These are phyloP conservation scores for Picea sitchensis DNA, from an alignment of 75 land plant species.

Conservation along the genomic window DNA sequence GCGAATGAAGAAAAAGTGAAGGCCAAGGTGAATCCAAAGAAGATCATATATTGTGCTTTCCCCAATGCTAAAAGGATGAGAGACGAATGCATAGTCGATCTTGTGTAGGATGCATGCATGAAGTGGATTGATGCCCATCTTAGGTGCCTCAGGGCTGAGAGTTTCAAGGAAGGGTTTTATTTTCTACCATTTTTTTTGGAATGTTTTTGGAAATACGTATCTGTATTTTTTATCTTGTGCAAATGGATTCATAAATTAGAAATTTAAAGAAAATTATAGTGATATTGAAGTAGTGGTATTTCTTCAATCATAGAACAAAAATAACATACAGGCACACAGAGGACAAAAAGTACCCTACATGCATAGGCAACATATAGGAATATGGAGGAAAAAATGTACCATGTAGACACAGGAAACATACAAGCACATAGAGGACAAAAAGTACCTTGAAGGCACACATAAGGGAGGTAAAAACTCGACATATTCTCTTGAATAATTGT, in stretches of 20 bases:
- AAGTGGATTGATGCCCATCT: conserved; percentile 90
- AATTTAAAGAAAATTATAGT: neutral
- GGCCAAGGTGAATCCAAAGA: conserved; percentile 42
- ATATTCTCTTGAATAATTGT: too few species aligned
- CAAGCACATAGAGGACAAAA: too few species aligned
- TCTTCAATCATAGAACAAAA: too few species aligned
- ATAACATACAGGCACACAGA: too few species aligned
- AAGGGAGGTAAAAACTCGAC: too few species aligned
- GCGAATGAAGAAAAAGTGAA: neutral
- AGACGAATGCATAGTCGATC: conserved; percentile 81
- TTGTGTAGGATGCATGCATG: conserved; percentile 70
- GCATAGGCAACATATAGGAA: too few species aligned
- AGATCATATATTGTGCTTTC: conserved; percentile 90
- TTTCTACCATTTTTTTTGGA: neutral
- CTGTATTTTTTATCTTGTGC: neutral
- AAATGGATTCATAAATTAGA: neutral
- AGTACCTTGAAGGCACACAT: too few species aligned
- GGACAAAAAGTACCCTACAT: too few species aligned
- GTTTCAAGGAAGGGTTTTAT: conserved; percentile 50
- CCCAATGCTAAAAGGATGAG: conserved; percentile 81
- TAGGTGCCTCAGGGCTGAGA: conserved; percentile 71
- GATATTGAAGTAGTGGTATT: too few species aligned
- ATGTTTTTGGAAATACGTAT: too few species aligned
- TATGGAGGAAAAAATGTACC: too few species aligned
- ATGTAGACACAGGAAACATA: too few species aligned